Evolutionary conservation across 345 rosid species (phyloP).

Genomic region (Passiflora organensis): DNA sequence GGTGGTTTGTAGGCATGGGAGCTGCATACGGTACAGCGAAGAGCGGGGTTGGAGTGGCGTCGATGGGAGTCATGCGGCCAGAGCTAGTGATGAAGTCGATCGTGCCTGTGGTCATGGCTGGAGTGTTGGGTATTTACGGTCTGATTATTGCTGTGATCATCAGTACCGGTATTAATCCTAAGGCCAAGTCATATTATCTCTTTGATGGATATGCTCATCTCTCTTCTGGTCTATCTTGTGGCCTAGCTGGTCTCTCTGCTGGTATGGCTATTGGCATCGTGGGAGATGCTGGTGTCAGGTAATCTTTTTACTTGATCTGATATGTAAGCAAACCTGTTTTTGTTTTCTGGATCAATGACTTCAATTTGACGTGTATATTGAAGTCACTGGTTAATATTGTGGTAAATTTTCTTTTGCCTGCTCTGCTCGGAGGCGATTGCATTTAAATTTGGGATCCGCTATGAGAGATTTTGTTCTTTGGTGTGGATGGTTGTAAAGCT

Average conservation of each 20-base stretch:
- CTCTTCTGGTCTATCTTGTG: no score
- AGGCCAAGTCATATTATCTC: no score
- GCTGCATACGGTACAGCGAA: slow-evolving; percentile 30
- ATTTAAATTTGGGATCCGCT: no score
- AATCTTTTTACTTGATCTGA: not conserved
- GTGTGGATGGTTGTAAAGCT: no score
- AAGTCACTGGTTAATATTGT: no score
- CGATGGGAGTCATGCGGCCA: slow-evolving; percentile 27
- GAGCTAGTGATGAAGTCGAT: slow-evolving; percentile 27
- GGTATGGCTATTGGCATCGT: slow-evolving; percentile 29
- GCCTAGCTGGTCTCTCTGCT: slow-evolving; percentile 27
- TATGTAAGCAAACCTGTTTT: not conserved
- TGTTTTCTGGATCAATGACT: no score
- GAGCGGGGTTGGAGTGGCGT: slow-evolving; percentile 28
- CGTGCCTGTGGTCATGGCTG: slow-evolving; percentile 28
- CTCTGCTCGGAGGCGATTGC: no score
- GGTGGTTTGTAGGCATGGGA: slow-evolving; percentile 24
- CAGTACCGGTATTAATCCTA: slow-evolving; percentile 27
- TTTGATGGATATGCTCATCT: no score
- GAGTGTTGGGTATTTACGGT: slow-evolving; percentile 26
- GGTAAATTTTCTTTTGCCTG: no score
- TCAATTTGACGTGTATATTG: no score
- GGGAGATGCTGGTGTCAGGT: slow-evolving; percentile 30
- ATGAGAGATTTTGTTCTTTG: no score
- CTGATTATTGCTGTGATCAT: slow-evolving; percentile 26